Evolutionary conservation across 176 grass and related monocot species (phyloP), one percentile per base, ranked within the genome.

Genomic region (Triticum monococcum): DNA sequence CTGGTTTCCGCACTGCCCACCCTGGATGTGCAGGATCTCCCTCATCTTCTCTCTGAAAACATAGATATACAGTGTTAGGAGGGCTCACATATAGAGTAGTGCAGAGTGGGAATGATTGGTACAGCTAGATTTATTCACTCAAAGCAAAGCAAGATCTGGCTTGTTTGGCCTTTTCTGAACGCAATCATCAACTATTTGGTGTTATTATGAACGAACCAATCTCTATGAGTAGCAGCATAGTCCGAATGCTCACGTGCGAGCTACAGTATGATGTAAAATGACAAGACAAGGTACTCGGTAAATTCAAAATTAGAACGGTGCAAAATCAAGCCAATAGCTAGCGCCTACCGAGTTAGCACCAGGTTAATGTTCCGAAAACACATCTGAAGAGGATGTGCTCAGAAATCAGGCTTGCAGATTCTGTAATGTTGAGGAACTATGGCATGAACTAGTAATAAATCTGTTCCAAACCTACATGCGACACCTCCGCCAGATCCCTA

Each of bases 1-100:
- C 85, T 95, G 93, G 83, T 95, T 95, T 5, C 90, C 93, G 54
- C 93, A 95, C 78, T 95, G 90, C 4, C 90, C 93, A 33, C 93
- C 93, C 90, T 92, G 93, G 25, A 95, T 38, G 79, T 95, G 93
- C 4, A 95, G 77, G 82, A 95, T 95, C 75, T 95, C 93, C 72
- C 93, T 92, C 93, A 95, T 95, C 37, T 91, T 94, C 28, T 74
- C 68, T 73, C 56, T 82, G 17, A 75, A 75, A 75, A 11, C 18
- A 41, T 5, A 32, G 26, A 62, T 40, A 10, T 3, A n/a, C 9
- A 10, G 12, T 16, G 54, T 62, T n/a, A 75, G 52, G 24, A 16
- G 61, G 12, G 32, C 74, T 45, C 17, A 16, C 4, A 64, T 75
- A 32, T 32, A 17, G 54, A 75, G 69, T n/a, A 75, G 25, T 7